These are phyloP conservation scores for Polyplosphaeria fusca DNA, from an alignment of 495 filamentous ascomycete species.

Conservation along the genomic window DNA sequence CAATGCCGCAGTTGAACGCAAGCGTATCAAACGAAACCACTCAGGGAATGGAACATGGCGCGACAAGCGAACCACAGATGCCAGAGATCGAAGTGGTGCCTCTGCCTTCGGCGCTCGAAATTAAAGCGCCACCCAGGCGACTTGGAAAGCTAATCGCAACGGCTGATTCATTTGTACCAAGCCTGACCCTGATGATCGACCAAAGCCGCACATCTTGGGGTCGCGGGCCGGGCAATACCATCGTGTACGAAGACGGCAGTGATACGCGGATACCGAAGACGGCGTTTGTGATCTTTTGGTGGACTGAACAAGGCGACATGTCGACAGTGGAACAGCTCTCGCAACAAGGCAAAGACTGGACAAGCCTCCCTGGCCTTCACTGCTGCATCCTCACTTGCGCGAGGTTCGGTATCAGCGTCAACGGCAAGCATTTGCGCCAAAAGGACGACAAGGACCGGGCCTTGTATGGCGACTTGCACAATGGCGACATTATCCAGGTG, in stretches of 20 bases:
- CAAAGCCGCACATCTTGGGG: slow-evolving; percentile 71
- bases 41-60: neutral
- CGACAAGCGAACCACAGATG: too few relatives aligned
- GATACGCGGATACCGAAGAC: slow-evolving; percentile 75
- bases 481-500: slow-evolving; percentile 68
- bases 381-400: slow-evolving; percentile 73
- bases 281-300: slow-evolving; percentile 74
- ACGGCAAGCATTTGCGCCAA: slow-evolving; percentile 56
- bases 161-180: slow-evolving; percentile 46
- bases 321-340: slow-evolving; percentile 54
- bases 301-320: slow-evolving; percentile 48
- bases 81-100: too few relatives aligned
- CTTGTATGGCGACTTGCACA: slow-evolving; percentile 64
- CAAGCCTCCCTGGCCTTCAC: slow-evolving; percentile 48
- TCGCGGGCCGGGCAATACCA: slow-evolving; percentile 58
- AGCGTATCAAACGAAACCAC: too few relatives aligned
- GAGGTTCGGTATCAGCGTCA: slow-evolving; percentile 66
- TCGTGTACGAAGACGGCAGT: slow-evolving; percentile 54
- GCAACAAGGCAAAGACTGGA: slow-evolving; percentile 59
- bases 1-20: too few relatives aligned
- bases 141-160: slow-evolving; percentile 48
- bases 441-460: slow-evolving; percentile 44
- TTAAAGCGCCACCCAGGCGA: slow-evolving; percentile 43
- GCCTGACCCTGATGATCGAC: slow-evolving; percentile 60
- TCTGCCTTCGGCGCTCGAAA: slow-evolving; percentile 10